Evolutionary conservation across 371 early-diverging fungal species (phyloP).

Genomic region (Mucor plumbeus): DNA sequence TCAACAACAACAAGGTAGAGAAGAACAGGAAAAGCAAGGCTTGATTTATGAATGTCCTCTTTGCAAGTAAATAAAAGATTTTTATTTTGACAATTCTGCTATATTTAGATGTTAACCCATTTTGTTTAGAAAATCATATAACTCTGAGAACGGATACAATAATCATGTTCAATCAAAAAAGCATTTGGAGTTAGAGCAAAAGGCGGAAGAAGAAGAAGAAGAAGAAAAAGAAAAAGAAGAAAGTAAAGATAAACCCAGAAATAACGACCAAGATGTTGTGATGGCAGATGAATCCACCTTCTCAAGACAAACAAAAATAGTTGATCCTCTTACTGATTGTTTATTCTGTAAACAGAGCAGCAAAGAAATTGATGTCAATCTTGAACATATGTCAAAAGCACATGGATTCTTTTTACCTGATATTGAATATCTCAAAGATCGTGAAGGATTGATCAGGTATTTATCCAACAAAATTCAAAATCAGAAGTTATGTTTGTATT

Average conservation of each 20-base stretch:
- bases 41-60: slow-evolving; percentile 42
- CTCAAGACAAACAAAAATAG: background rate
- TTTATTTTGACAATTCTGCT: too few relatives aligned
- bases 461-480: slow-evolving; percentile 90
- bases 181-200: slow-evolving; percentile 78
- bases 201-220: slow-evolving; percentile 32
- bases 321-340: slow-evolving; percentile 62
- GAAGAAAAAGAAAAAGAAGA: slow-evolving; percentile 21
- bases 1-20: slow-evolving; percentile 44
- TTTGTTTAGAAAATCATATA: slow-evolving; percentile 62
- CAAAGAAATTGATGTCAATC: slow-evolving; percentile 72
- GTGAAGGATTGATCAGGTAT: slow-evolving; percentile 85
- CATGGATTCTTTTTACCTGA: slow-evolving; percentile 98
- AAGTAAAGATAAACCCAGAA: too few relatives aligned
- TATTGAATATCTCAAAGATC: slow-evolving; percentile 86
- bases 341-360: slow-evolving; percentile 76
- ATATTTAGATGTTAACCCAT: background rate
- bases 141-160: slow-evolving; percentile 80
- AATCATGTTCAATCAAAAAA: slow-evolving; percentile 91
- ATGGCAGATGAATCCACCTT: slow-evolving; percentile 30
- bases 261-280: slow-evolving; percentile 24
- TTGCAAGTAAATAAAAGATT: slow-evolving; percentile 36
- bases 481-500: slow-evolving; percentile 90
- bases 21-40: slow-evolving; percentile 41
- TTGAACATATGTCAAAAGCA: slow-evolving; percentile 86